Percentiles rank a stretch among this genome's conserved stretches.
phyloP scores from a whole-genome alignment of 192 early-diverging fungal species.

The Gryganskiella cystojenkinii region DNA sequence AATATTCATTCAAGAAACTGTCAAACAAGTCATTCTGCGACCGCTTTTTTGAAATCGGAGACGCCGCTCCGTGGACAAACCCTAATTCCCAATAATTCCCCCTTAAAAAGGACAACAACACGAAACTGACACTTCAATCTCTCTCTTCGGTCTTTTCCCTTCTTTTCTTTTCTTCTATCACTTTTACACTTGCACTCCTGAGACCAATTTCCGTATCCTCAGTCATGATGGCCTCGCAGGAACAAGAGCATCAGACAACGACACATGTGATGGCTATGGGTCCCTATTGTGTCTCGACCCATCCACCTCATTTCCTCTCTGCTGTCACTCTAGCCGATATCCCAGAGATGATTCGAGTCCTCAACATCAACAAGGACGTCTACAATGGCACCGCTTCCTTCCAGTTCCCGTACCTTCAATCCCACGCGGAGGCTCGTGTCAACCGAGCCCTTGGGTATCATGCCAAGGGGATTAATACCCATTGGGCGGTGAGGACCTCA shows the following conservation, averaged over 20 bases:
- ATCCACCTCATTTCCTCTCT: conserved; percentile 38
- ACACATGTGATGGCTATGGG: conserved; percentile 20
- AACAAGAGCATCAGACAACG: background rate
- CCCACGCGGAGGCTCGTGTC: conserved; percentile 26
- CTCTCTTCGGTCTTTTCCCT: too few relatives aligned
- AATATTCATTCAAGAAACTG: too few relatives aligned
- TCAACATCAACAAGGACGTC: conserved; percentile 38
- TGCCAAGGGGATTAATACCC: conserved; percentile 18
- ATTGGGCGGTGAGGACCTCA: conserved; percentile 40
- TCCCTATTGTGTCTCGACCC: conserved; percentile 13
- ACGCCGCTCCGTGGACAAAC: background rate
- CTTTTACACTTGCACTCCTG: too few relatives aligned
- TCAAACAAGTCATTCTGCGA: too few relatives aligned
- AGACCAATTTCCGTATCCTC: too few relatives aligned
- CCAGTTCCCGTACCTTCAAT: conserved; percentile 32
- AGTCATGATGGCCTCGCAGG: background rate
- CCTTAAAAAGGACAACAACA: too few relatives aligned
- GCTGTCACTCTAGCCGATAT: conserved; percentile 25
- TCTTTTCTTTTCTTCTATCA: too few relatives aligned
- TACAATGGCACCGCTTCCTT: conserved; percentile 38
- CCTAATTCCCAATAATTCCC: background rate
- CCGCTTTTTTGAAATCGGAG: too few relatives aligned
- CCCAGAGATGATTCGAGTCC: conserved; percentile 34
- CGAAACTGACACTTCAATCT: too few relatives aligned
- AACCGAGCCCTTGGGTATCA: conserved; percentile 1